Evolutionary conservation across 2,329 filamentous ascomycete genomes (phyloP).

Genomic region (Neofusicoccum umdonicola): DNA sequence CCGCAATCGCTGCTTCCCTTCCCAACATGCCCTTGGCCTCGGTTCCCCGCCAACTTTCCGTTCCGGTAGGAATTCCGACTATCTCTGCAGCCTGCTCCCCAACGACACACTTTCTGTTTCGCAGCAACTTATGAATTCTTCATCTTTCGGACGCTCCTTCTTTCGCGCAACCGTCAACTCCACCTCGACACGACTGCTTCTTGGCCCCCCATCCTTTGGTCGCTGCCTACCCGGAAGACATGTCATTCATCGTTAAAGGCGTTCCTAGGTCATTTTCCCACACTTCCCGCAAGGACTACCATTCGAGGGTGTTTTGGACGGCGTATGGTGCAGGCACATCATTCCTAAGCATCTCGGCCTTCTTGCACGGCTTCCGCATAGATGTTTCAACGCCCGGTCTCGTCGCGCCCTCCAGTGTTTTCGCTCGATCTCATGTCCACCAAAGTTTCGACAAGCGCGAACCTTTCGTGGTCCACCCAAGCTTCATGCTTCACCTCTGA

Average conservation of each 20-base stretch:
- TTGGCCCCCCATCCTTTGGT: background rate
- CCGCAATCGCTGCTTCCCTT: background rate
- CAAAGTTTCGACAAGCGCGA: background rate
- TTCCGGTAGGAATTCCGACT: background rate
- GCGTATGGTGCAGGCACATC: slow-evolving; percentile 7
- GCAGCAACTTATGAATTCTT: background rate
- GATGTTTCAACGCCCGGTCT: background rate
- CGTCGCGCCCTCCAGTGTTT: background rate
- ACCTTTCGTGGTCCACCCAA: background rate
- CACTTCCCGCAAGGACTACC: background rate
- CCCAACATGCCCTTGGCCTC: background rate
- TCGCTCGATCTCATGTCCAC: background rate
- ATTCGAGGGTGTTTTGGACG: background rate
- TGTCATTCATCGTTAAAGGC: background rate
- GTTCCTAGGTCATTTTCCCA: background rate
- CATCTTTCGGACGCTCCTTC: background rate
- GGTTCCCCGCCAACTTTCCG: slow-evolving; percentile 12
- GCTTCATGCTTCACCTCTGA: slow-evolving; percentile 8
- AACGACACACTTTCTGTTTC: background rate
- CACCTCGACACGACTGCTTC: background rate
- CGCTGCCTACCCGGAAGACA: background rate
- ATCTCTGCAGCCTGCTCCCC: background rate
- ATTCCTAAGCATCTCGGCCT: background rate
- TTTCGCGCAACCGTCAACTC: background rate
- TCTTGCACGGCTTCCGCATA: background rate